Percentiles rank a stretch among this genome's conserved stretches.
Evolutionary conservation across 2,329 filamentous ascomycete genomes (phyloP).

Genomic region (Fonsecaea multimorphosa): DNA sequence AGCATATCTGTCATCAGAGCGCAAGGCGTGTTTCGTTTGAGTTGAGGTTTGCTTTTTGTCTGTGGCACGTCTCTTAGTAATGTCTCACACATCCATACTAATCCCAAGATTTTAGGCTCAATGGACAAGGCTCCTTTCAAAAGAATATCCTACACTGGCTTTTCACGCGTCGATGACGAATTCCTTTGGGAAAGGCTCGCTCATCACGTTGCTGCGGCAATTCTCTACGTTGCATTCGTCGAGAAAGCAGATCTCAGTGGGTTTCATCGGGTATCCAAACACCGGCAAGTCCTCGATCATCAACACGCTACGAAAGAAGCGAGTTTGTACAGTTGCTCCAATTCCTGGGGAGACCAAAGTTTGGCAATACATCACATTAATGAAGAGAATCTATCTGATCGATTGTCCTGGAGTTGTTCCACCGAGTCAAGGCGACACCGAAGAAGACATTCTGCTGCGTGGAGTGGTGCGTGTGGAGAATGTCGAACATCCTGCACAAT

Average conservation of each 20-base stretch:
- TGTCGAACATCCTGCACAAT: conserved; percentile 94
- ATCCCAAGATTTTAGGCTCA: conserved; percentile 70
- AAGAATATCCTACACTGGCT: conserved; percentile 89
- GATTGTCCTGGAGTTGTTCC: conserved; percentile 97
- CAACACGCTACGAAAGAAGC: conserved; percentile 93
- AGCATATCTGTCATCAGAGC: conserved; percentile 71
- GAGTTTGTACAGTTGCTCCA: conserved; percentile 89
- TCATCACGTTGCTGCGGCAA: conserved; percentile 90
- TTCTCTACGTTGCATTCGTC: conserved; percentile 89
- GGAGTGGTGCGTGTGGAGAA: conserved; percentile 95
- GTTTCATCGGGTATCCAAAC: conserved; percentile 88
- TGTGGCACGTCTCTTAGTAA: conserved; percentile 97
- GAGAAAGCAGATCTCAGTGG: conserved; percentile 92
- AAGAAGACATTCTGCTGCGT: conserved; percentile 84
- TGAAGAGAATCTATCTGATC: conserved; percentile 93
- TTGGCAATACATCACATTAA: conserved; percentile 96
- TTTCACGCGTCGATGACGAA: conserved; percentile 96
- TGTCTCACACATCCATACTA: conserved; percentile 78
- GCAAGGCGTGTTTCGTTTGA: conserved; percentile 85
- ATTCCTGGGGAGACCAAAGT: conserved; percentile 97
- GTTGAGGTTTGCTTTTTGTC: conserved; percentile 82
- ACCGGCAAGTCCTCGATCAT: conserved; percentile 97
- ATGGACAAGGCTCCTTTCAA: conserved; percentile 88
- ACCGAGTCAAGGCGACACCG: conserved; percentile 80
- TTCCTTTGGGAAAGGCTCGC: conserved; percentile 91